These are phyloP conservation scores for Calophaca sinica DNA, from an alignment of 306 rosid species.

Conservation along the genomic window DNA sequence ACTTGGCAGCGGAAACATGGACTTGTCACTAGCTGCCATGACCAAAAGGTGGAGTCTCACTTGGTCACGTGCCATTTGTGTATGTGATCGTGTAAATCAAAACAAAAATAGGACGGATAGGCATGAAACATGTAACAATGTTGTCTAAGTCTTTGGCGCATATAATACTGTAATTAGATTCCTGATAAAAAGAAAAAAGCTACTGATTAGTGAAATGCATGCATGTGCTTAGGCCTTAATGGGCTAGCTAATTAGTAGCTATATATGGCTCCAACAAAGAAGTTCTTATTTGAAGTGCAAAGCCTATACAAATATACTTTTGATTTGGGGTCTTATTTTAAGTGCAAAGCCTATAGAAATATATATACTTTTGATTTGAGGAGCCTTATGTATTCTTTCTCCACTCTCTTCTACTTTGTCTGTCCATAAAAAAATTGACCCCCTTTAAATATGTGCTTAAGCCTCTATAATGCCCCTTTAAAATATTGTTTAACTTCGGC, in stretches of 20 bases:
- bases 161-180: slow-evolving; percentile 5
- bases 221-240: slow-evolving; percentile 51
- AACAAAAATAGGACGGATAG: neutral
- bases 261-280: slow-evolving; percentile 1
- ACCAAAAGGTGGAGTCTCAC: slow-evolving; percentile 47
- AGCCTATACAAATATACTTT: neutral
- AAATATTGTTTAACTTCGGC: slow-evolving; percentile 33
- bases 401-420: slow-evolving; percentile 38
- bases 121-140: slow-evolving; percentile 23
- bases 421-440: slow-evolving; percentile 28
- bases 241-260: slow-evolving; percentile 48
- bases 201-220: neutral
- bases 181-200: neutral
- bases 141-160: neutral
- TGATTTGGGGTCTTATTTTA: slow-evolving; percentile 7
- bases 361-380: slow-evolving; percentile 30
- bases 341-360: slow-evolving; percentile 24
- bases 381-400: slow-evolving; percentile 24
- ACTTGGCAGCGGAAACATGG: slow-evolving; percentile 56
- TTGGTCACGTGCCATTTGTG: slow-evolving; percentile 49
- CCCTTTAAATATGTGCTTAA: slow-evolving; percentile 54
- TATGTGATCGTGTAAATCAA: neutral
- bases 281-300: neutral
- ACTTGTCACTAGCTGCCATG: slow-evolving; percentile 50
- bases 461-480: slow-evolving; percentile 30